Percentiles rank a stretch among this genome's conserved stretches.
Evolutionary conservation across 345 rosid genomes (phyloP).

Genomic region (Ceriops tagal): DNA sequence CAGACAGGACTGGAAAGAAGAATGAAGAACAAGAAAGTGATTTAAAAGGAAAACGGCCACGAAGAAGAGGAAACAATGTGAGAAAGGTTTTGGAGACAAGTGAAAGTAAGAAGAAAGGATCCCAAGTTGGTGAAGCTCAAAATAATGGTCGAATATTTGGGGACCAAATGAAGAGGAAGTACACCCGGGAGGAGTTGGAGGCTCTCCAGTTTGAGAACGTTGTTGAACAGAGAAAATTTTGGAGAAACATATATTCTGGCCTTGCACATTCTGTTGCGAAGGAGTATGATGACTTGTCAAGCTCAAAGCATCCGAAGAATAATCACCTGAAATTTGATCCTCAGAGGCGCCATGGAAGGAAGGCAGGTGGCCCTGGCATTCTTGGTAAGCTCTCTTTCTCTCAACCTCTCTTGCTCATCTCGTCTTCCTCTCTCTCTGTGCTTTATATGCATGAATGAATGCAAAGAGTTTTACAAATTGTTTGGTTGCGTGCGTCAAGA

Average conservation of each 20-base stretch:
- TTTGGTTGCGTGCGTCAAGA: not conserved
- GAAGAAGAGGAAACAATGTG: slow-evolving; percentile 40
- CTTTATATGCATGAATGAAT: too few relatives aligned
- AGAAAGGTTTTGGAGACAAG: slow-evolving; percentile 17
- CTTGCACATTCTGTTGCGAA: slow-evolving; percentile 46
- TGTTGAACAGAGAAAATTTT: slow-evolving; percentile 53
- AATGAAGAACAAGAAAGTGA: slow-evolving; percentile 33
- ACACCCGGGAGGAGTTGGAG: slow-evolving; percentile 66
- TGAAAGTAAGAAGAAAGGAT: slow-evolving; percentile 18
- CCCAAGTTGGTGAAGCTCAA: slow-evolving; percentile 19
- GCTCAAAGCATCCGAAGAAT: slow-evolving; percentile 43
- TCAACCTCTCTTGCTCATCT: not conserved
- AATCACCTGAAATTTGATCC: slow-evolving; percentile 23
- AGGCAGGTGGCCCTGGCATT: slow-evolving; percentile 27
- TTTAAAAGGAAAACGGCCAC: slow-evolving; percentile 34
- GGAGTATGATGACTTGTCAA: slow-evolving; percentile 52
- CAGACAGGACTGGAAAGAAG: slow-evolving; percentile 36
- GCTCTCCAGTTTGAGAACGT: slow-evolving; percentile 57
- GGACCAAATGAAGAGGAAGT: slow-evolving; percentile 27
- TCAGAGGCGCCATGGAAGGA: slow-evolving; percentile 18
- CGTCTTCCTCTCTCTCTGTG: too few relatives aligned
- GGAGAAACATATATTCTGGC: slow-evolving; percentile 51
- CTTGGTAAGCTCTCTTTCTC: slow-evolving; percentile 30
- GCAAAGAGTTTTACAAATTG: too few relatives aligned
- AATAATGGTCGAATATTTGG: slow-evolving; percentile 11